A percentile compares a stretch with the other conserved stretches of the same genome.
Conservation (phyloP, 148 eudicot species). For the Tetragonia tetragonoides region DNA sequence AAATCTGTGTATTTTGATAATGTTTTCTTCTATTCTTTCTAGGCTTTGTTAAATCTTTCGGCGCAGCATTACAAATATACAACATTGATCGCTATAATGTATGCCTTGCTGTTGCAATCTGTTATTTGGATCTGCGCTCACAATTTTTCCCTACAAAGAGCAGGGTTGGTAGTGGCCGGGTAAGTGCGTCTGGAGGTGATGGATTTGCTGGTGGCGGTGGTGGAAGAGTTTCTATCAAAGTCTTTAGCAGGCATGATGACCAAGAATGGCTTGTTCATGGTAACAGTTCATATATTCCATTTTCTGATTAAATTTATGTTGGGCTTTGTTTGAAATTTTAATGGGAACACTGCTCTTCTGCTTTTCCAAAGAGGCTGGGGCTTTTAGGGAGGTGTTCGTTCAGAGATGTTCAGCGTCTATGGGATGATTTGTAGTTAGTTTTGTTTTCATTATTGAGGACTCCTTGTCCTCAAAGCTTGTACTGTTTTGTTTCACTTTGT, state of each 20-base stretch:
- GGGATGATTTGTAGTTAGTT: too few species aligned
- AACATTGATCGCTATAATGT: slow-evolving; percentile 5
- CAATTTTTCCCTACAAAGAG: slow-evolving; percentile 16
- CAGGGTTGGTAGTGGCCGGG: slow-evolving; percentile 81
- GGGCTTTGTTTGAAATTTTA: background rate
- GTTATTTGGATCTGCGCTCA: slow-evolving; percentile 11
- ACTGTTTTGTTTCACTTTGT: too few species aligned
- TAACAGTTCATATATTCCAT: slow-evolving; percentile 24
- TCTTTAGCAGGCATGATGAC: slow-evolving; percentile 72
- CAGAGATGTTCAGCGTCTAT: too few species aligned
- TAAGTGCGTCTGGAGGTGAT: slow-evolving; percentile 85
- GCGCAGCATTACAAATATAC: slow-evolving; percentile 5
- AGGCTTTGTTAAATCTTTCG: background rate
- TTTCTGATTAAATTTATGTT: background rate
- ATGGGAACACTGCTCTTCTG: too few species aligned
- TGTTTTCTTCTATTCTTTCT: background rate
- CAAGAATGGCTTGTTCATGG: slow-evolving; percentile 67
- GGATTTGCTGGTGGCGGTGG: slow-evolving; percentile 98
- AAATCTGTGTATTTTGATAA: background rate
- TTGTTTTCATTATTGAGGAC: too few species aligned
- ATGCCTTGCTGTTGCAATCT: slow-evolving; percentile 8
- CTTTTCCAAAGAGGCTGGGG: too few species aligned
- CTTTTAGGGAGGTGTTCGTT: too few species aligned
- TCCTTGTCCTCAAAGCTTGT: too few species aligned
- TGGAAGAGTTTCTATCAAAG: slow-evolving; percentile 78